A percentile compares a stretch with the other conserved stretches of the same genome.
These are phyloP conservation scores for Suillus hirtellus DNA, from an alignment of 768 basidiomycete genomes.

Conservation along the genomic window DNA sequence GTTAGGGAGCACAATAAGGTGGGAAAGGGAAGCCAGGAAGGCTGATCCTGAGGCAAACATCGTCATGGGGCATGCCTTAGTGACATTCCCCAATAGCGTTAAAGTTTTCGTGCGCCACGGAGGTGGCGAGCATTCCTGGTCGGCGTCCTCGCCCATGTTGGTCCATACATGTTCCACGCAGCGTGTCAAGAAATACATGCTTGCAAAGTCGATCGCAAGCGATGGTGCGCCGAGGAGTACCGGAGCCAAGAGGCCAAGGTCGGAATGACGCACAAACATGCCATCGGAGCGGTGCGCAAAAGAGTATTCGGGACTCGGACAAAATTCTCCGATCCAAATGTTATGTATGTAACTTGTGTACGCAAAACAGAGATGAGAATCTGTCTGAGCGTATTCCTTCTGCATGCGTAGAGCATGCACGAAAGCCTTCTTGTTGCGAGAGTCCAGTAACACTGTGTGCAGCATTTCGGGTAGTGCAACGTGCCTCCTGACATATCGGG, in stretches of 20 bases:
- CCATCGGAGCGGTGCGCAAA: slow-evolving; percentile 8
- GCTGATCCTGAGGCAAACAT: slow-evolving; percentile 21
- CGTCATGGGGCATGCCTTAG: slow-evolving; percentile 30
- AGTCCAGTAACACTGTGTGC: slow-evolving; percentile 36
- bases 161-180: slow-evolving; percentile 22
- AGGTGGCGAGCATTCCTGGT: slow-evolving; percentile 25
- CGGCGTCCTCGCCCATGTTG: no score
- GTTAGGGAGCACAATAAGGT: slow-evolving; percentile 30
- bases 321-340: slow-evolving; percentile 35
- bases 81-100: slow-evolving; percentile 39
- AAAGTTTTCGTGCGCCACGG: slow-evolving; percentile 22
- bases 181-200: slow-evolving; percentile 39
- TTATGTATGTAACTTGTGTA: slow-evolving; percentile 34
- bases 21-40: slow-evolving; percentile 39
- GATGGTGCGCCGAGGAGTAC: slow-evolving; percentile 9
- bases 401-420: slow-evolving; percentile 34
- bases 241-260: slow-evolving; percentile 17
- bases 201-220: slow-evolving; percentile 5
- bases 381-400: slow-evolving; percentile 4
- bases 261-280: slow-evolving; percentile 19
- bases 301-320: slow-evolving; percentile 16
- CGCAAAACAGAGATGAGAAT: slow-evolving; percentile 30
- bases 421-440: slow-evolving; percentile 23
- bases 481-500: slow-evolving; percentile 27
- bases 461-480: slow-evolving; percentile 40